Base-by-base conservation (phyloP, 2,329 filamentous ascomycete species). In the Stachybotrys elegans region DNA sequence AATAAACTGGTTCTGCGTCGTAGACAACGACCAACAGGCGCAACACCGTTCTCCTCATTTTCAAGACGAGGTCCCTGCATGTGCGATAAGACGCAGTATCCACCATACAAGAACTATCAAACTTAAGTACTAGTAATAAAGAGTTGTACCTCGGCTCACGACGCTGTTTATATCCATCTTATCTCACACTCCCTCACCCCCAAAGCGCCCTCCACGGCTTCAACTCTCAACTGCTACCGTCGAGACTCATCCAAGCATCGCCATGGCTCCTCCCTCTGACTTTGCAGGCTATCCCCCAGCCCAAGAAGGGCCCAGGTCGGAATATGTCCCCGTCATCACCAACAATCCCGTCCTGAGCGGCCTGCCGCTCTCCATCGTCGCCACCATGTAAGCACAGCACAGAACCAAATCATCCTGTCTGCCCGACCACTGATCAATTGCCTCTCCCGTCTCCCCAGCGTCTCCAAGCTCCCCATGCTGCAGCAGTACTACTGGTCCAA, bases 281-380 rank as follows among this genome's bases (percentile, higher is more conserved):
- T 76, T 73, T 49, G 61, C 63, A 49, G 63, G 72, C 51, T 72
- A 75, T 43, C 72, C 72, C 20, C 51, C 59, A 42, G 57, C 62
- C 37, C 43, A 55, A 7, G 55, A 67, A 40, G 60, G 57, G 22
- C 61, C 69, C 12, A 57, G 66, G 20, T 60, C 66, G 46, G 61
- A 62, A 9, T 62, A 65, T n/a, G 51, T 59, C 9, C 51, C 51
- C n/a, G 51, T 48, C 16, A 38, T 60, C 23, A 76, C 81, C 49
- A 72, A 76, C 32, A 90, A 92, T 58, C 88, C 88, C 1, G 74
- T 81, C 2, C 69, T 94, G 50, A 75, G 83, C 44, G 88, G 88
- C 5, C 64, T 75, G 23, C 63, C 81, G 7, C 69, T 94, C 39
- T 71, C 78, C 22, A 69, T 83, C 42, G 79, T 76, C 34, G 77